A percentile compares a stretch with the other conserved stretches of the same genome.
These are phyloP conservation scores for Isatis tinctoria DNA, from an alignment of 345 rosid species.

Conservation along the genomic window DNA sequence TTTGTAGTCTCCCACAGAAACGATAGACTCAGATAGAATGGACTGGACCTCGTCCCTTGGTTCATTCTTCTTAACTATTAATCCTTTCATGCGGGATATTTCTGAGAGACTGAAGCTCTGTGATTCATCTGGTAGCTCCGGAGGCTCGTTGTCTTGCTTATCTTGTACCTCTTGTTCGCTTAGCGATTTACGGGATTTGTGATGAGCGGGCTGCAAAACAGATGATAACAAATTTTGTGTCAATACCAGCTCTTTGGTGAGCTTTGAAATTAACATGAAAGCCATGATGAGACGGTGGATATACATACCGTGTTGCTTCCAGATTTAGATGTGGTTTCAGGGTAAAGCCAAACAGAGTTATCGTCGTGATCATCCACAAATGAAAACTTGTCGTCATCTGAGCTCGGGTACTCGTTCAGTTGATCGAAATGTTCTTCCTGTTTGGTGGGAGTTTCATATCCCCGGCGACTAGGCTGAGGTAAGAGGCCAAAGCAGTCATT, in stretches of 20 bases:
- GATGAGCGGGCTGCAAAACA: constrained; percentile 18
- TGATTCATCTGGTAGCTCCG: constrained; percentile 30
- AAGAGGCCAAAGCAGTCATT: constrained; percentile 16
- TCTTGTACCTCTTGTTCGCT: constrained; percentile 1
- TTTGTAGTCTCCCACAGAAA: constrained; percentile 30
- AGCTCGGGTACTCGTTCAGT: constrained; percentile 9
- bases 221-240: background rate
- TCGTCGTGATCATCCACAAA: constrained; percentile 30
- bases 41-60: constrained; percentile 10
- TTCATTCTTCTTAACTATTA: background rate
- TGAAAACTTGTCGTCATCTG: constrained; percentile 32
- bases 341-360: constrained; percentile 3
- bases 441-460: constrained; percentile 20
- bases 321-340: constrained; percentile 16
- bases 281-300: background rate
- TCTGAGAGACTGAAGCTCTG: constrained; percentile 20
- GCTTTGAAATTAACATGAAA: background rate
- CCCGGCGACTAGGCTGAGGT: constrained; percentile 19
- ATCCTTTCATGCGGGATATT: constrained; percentile 25
- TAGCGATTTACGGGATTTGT: background rate
- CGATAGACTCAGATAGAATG: constrained; percentile 27
- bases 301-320: constrained; percentile 23
- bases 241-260: background rate
- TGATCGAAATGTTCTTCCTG: constrained; percentile 13
- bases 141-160: constrained; percentile 21